Evolutionary conservation across 768 basidiomycete species (phyloP).

Genomic region (Lactarius trivialis): DNA sequence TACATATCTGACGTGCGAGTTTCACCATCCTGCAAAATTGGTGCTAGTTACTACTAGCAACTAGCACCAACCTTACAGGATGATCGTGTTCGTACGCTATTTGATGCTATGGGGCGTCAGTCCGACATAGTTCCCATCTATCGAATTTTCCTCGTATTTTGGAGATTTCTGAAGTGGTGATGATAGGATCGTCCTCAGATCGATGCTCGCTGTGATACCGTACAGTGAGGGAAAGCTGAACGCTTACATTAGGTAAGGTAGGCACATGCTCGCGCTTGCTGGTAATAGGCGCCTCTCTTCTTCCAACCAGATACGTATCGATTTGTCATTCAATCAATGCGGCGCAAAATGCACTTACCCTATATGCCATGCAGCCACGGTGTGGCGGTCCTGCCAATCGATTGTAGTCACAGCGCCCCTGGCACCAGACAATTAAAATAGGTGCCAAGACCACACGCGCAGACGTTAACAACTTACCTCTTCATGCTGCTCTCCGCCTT

Average conservation of each 20-base stretch:
- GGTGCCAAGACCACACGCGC: not conserved
- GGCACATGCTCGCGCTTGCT: not conserved
- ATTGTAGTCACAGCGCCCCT: not conserved
- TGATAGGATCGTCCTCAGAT: not conserved
- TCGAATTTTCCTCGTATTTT: too few relatives aligned
- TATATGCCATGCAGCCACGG: not conserved
- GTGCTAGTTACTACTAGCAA: too few relatives aligned
- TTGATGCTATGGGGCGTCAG: not conserved
- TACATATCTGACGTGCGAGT: too few relatives aligned
- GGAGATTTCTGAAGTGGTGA: too few relatives aligned
- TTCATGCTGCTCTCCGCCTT: not conserved
- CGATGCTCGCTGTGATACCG: not conserved
- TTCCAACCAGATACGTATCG: too few relatives aligned
- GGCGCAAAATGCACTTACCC: not conserved
- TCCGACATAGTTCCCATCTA: too few relatives aligned
- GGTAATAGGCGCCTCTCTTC: too few relatives aligned
- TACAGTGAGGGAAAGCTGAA: too few relatives aligned
- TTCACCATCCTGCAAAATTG: too few relatives aligned
- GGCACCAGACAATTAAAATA: not conserved
- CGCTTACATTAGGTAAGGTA: not conserved
- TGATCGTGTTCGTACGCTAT: not conserved
- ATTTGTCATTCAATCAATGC: not conserved
- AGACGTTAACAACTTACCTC: not conserved
- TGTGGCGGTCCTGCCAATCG: not conserved
- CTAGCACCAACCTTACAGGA: too few relatives aligned